Evolutionary conservation across 495 filamentous ascomycete species (phyloP).

Genomic region (Penicillium robsamsonii): DNA sequence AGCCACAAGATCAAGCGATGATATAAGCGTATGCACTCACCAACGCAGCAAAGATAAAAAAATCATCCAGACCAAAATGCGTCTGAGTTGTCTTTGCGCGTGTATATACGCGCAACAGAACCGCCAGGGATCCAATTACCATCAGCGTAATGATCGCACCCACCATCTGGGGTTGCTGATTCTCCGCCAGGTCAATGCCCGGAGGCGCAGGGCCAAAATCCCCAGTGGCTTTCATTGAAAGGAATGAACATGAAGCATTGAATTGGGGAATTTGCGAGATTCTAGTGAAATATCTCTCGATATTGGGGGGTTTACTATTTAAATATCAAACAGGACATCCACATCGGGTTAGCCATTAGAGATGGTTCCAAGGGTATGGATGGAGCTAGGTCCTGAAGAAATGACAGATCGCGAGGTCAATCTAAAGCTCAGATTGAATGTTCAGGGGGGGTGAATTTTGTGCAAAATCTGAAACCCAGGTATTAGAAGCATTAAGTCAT

Average conservation of each 20-base stretch:
- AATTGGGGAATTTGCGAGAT: too few relatives aligned
- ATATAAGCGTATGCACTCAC: background rate
- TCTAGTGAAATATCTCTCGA: too few relatives aligned
- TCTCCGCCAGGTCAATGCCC: slow-evolving; percentile 11
- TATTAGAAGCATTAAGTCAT: too few relatives aligned
- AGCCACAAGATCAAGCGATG: background rate
- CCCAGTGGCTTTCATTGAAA: slow-evolving; percentile 5
- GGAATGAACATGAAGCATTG: background rate
- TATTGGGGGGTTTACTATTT: background rate
- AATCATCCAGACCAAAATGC: slow-evolving; percentile 15
- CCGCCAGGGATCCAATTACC: slow-evolving; percentile 8
- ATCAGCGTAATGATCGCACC: slow-evolving; percentile 13
- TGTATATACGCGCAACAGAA: slow-evolving; percentile 10
- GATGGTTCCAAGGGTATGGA: too few relatives aligned
- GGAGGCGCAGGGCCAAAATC: slow-evolving; percentile 13
- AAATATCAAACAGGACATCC: background rate
- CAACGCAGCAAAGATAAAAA: slow-evolving; percentile 11
- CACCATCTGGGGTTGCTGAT: slow-evolving; percentile 8
- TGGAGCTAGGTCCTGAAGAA: too few relatives aligned
- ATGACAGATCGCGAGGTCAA: too few relatives aligned
- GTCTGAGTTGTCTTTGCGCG: slow-evolving; percentile 3
- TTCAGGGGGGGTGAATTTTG: too few relatives aligned
- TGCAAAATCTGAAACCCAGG: too few relatives aligned
- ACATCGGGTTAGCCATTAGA: too few relatives aligned
- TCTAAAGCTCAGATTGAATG: too few relatives aligned